Conservation (phyloP, 2,329 filamentous ascomycete genomes). For the Corinectria fuckeliana region DNA sequence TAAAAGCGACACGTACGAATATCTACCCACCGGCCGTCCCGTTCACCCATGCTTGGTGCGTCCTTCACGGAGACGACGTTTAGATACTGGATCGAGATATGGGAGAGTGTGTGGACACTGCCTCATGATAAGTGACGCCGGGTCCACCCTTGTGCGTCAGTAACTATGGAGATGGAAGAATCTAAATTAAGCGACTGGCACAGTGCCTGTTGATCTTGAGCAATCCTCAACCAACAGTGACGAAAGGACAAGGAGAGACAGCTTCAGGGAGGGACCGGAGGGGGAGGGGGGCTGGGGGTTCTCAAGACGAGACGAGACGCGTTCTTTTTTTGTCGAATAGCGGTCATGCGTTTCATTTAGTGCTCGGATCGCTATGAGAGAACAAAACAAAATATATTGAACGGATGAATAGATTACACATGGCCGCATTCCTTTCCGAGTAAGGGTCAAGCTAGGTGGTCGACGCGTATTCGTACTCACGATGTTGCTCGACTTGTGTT, state of each 20-base stretch:
- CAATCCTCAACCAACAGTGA: not conserved
- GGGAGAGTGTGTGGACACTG: not conserved
- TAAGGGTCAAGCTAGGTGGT: not conserved
- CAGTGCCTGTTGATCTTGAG: not conserved
- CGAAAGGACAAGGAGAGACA: not conserved
- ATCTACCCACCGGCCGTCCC: not conserved
- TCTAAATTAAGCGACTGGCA: constrained; percentile 6
- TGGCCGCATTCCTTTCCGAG: not conserved
- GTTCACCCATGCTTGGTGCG: not conserved
- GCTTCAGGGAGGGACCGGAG: not conserved
- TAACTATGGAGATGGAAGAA: not conserved
- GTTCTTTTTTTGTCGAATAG: not conserved
- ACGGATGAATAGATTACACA: not conserved
- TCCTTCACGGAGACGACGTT: not conserved
- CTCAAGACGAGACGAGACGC: constrained; percentile 17
- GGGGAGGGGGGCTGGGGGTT: not conserved
- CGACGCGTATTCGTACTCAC: not conserved
- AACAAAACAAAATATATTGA: not conserved
- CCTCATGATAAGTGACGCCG: not conserved
- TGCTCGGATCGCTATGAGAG: not conserved
- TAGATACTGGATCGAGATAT: not conserved
- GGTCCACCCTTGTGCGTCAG: not conserved
- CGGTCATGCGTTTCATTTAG: not conserved
- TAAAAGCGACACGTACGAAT: not conserved
- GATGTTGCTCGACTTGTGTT: not conserved